Evolutionary conservation across 768 basidiomycete species (phyloP).

Genomic region (Rhizopogon vulgaris): DNA sequence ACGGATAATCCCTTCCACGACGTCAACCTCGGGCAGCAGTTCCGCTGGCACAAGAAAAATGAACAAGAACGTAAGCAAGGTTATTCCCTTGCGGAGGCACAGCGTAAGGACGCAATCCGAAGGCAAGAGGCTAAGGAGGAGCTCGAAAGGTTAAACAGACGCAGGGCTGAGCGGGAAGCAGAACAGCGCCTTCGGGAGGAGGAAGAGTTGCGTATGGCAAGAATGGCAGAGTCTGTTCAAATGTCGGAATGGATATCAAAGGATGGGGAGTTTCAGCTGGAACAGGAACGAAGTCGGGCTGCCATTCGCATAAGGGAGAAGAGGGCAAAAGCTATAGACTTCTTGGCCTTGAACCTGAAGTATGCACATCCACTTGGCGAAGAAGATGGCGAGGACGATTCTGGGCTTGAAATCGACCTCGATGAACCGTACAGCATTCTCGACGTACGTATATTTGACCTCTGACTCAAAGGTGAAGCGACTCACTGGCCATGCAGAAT

Average conservation of each 20-base stretch:
- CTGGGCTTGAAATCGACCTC: constrained; percentile 93
- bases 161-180: constrained; percentile 88
- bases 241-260: constrained; percentile 98
- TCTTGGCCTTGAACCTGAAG: constrained; percentile 90
- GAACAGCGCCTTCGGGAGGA: constrained; percentile 87
- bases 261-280: constrained; percentile 95
- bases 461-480: background rate
- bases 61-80: constrained; percentile 94
- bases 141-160: constrained; percentile 81
- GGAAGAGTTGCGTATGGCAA: constrained; percentile 84
- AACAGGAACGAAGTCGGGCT: constrained; percentile 86
- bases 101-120: constrained; percentile 71
- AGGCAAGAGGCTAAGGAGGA: constrained; percentile 93
- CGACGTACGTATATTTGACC: constrained; percentile 52
- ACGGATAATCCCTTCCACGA: constrained; percentile 99
- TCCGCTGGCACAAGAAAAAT: constrained; percentile 98
- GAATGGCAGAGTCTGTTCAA: constrained; percentile 89
- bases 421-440: constrained; percentile 99
- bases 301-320: constrained; percentile 94
- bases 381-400: constrained; percentile 75
- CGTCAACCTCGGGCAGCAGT: constrained; percentile 91
- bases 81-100: constrained; percentile 69
- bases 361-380: constrained; percentile 74
- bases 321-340: constrained; percentile 97
- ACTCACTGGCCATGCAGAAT: constrained; percentile 45